Evolutionary conservation across 2,329 filamentous ascomycete genomes (phyloP).

Genomic region (Geoglossum cookeanum): DNA sequence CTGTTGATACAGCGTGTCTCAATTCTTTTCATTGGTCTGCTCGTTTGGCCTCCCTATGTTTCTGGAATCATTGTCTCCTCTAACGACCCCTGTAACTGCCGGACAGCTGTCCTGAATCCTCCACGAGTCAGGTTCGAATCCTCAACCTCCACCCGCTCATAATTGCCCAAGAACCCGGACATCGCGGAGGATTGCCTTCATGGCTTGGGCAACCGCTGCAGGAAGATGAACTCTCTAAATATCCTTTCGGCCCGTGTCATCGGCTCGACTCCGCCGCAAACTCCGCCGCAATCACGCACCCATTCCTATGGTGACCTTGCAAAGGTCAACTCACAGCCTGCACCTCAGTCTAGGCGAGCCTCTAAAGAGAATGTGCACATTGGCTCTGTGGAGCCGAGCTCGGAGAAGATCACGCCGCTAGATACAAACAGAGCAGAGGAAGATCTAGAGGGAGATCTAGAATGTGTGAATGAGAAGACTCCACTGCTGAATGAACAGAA

Average conservation of each 20-base stretch:
- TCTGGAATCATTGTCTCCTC: not conserved
- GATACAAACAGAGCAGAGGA: slow-evolving; percentile 14
- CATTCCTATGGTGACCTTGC: not conserved
- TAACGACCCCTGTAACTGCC: not conserved
- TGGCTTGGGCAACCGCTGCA: slow-evolving; percentile 26
- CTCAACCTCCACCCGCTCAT: not conserved
- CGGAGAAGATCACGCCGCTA: not conserved
- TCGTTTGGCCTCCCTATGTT: not conserved
- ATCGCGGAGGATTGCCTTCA: slow-evolving; percentile 6
- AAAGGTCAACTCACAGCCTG: not conserved
- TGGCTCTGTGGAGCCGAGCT: not conserved
- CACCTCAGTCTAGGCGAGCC: not conserved
- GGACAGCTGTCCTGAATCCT: not conserved
- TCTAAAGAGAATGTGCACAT: not conserved
- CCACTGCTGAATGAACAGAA: slow-evolving; percentile 35
- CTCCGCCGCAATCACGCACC: slow-evolving; percentile 1
- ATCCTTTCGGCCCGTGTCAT: slow-evolving; percentile 74
- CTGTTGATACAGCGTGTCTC: not conserved
- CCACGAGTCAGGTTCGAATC: not conserved
- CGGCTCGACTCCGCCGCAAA: slow-evolving; percentile 31
- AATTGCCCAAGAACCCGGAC: not conserved
- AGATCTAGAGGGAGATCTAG: slow-evolving; percentile 15
- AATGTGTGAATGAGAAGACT: slow-evolving; percentile 42
- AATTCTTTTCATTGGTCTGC: not conserved
- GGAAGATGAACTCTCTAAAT: slow-evolving; percentile 91